These are phyloP conservation scores for Blastomyces emzantsi DNA, from an alignment of 2,329 filamentous ascomycete species.

Conservation along the genomic window DNA sequence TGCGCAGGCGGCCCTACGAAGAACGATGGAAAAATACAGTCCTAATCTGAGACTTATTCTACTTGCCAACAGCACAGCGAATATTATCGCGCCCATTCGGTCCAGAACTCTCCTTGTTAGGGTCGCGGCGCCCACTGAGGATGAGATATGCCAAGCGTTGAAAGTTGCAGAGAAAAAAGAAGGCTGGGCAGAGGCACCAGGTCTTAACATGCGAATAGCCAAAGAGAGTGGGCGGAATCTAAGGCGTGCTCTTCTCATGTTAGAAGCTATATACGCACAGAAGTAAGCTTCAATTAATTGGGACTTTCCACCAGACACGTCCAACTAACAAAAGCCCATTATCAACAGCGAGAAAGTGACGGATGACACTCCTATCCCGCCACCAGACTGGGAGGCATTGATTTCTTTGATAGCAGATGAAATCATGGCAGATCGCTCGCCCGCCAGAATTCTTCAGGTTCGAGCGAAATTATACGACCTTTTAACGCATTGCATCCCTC, in stretches of 20 bases:
- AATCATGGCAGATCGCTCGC: slow-evolving; percentile 88
- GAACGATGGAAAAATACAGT: slow-evolving; percentile 99
- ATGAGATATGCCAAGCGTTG: slow-evolving; percentile 73
- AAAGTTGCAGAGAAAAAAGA: slow-evolving; percentile 64
- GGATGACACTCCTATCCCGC: slow-evolving; percentile 80
- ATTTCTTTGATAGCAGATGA: slow-evolving; percentile 85
- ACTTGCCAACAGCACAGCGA: slow-evolving; percentile 90
- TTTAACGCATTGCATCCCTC: slow-evolving; percentile 91
- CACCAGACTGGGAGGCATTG: slow-evolving; percentile 93
- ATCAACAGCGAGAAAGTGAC: slow-evolving; percentile 70
- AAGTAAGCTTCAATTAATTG: slow-evolving; percentile 51
- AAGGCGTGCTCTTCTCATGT: slow-evolving; percentile 86
- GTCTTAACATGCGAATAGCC: slow-evolving; percentile 75
- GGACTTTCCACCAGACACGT: neutral
- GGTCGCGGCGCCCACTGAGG: slow-evolving; percentile 78
- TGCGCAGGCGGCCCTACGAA: slow-evolving; percentile 84
- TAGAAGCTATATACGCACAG: slow-evolving; percentile 91
- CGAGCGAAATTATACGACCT: slow-evolving; percentile 94
- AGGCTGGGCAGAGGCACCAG: slow-evolving; percentile 67
- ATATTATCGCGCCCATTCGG: slow-evolving; percentile 97
- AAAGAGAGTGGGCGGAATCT: slow-evolving; percentile 85
- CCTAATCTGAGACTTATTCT: slow-evolving; percentile 88
- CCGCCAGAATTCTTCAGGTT: slow-evolving; percentile 75
- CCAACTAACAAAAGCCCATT: slow-evolving; percentile 1
- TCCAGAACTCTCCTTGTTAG: slow-evolving; percentile 84